Evolutionary conservation across 202 grass and related monocot genomes (phyloP), one percentile per base, ranked within the genome.

Genomic region (Panicum hallii): DNA sequence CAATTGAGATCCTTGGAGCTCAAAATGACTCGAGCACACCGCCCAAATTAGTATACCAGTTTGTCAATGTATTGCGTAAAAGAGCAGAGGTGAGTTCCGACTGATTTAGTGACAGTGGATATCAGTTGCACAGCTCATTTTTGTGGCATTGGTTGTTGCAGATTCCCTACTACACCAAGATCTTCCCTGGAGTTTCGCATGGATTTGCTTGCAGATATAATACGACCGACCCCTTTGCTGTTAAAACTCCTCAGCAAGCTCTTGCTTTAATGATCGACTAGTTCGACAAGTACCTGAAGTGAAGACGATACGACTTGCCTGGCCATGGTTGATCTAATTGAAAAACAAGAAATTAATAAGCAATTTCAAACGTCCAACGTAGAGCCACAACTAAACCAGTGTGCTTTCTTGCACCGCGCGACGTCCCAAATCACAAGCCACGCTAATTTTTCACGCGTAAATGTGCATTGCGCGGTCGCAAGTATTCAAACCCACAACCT

Each of bases 121-220:
- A 42, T 64, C 30, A 16, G 48, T 52, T 49, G 43, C 8, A 57
- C 4, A 48, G 34, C 15, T 74, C 9, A 54, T 20, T 20, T n/a
- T 56, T n/a, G 8, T 74, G 71, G 4, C 48, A 48, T 7, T 61
- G 34, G 5, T 23, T 87, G 42, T 66, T 84, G 67, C 87, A 88
- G 87, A 57, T 88, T 61, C 73, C 36, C 5, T 84, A 88, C 81
- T 88, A 60, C 0, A 49, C 68, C 16, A 79, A 67, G 49, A 43
- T 88, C 68, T 88, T 84, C 9, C 68, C 41, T 16, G 11, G 68
- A 43, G 60, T 67, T 41, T 8, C 11, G 0, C 87, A 88, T 72
- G 87, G 87, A 17, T 88, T 88, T 52, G 87, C 86, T 11, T 84
- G 81, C 60, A 74, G 75, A 84, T 88, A 84, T 45, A 65, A 88